Base-by-base conservation (phyloP, 768 basidiomycete species). In the Serendipita sp. region DNA sequence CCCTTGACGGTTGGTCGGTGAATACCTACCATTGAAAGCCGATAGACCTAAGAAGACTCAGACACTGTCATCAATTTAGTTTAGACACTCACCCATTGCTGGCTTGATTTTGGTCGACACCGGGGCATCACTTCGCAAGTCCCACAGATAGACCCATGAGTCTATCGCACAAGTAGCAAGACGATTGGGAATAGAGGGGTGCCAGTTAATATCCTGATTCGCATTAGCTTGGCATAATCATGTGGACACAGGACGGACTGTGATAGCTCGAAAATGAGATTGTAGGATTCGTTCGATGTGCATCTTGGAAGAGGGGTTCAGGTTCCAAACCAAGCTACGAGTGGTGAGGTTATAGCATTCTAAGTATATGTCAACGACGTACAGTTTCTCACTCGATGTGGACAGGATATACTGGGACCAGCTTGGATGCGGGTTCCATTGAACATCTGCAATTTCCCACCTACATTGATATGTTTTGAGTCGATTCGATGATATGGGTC, bases 131-230 rank as follows among this genome's bases (percentile, higher is more conserved):
- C 77, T 78, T 44, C 90, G 78, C 24, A 99, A 69, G 71, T 98
- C 96, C 94, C 95, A 99, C 14, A 85, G 83, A 84, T 90, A 89
- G 20, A 97, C 72, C 84, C 94, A 96, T 0, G 93, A 86, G 70
- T 99, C 96, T 60, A 99, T 87, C 0, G 90, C 87, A 0, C 87
- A 91, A 51, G 93, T 95, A 1, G 88, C 86, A 17, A 98, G 88
- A 13, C 84, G 76, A 63, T 96, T 84, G 3, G 88, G 86, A 67
- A 93, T 85, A 3, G 80, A 79, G 0, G 86, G 86, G 68, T 92
- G 90, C 95, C 95, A 99, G 70, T 99, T 98, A 69, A 98, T 90
- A 69, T 99, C 96, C 53, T 58, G 20, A 9, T 48, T 20, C 2
- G 45, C n/a, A 28, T 48, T n/a, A 48, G 45, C 14, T 7, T 20